phyloP scores from a whole-genome alignment of 495 filamentous ascomycete species.

The Lasiosphaeria ovina region DNA sequence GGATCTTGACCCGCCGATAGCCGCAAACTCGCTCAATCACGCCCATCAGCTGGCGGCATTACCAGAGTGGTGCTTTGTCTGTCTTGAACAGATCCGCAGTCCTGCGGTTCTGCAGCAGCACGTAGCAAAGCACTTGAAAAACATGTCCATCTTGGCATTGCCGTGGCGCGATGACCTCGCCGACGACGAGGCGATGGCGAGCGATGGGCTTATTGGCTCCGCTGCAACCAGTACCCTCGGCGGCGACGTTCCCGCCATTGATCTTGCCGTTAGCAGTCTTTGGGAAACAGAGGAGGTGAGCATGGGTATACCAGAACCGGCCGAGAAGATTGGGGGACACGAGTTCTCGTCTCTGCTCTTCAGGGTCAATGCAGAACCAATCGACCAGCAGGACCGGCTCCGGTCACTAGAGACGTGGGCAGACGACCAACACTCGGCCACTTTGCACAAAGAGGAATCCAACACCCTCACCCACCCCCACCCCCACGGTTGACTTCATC shows the following conservation, averaged over 20 bases:
- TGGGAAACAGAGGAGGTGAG: background rate
- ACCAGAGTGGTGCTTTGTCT: background rate
- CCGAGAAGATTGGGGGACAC: background rate
- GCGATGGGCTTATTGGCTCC: background rate
- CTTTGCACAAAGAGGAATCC: too few species aligned
- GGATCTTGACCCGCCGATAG: background rate
- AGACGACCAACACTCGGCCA: background rate
- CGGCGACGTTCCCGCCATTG: background rate
- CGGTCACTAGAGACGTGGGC: background rate
- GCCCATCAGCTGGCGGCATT: background rate
- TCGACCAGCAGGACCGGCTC: background rate
- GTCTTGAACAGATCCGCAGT: background rate
- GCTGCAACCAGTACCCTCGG: background rate
- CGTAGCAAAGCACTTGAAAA: background rate
- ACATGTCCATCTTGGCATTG: background rate
- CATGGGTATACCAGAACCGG: background rate
- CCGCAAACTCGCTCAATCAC: background rate
- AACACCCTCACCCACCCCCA: too few species aligned
- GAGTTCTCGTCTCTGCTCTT: background rate
- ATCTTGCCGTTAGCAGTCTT: background rate
- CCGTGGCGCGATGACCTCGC: background rate
- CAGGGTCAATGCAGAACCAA: background rate
- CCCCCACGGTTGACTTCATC: too few species aligned
- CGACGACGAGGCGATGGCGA: background rate
- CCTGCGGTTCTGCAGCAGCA: background rate